Conservation (phyloP, 2,329 filamentous ascomycete genomes). For the Cladosporium sp. region DNA sequence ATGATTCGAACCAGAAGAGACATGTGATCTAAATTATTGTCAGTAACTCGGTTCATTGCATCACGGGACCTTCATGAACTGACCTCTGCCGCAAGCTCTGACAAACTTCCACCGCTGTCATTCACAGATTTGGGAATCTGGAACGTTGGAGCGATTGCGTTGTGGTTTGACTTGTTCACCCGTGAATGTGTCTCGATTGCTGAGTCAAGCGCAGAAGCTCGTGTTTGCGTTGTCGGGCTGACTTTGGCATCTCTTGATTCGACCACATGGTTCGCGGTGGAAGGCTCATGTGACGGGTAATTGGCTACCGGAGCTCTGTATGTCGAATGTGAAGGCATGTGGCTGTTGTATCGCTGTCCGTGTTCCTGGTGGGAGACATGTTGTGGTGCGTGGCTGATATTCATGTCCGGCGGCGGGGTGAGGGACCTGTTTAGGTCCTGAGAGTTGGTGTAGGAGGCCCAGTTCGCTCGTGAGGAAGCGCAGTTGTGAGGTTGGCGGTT, state of each 20-base stretch:
- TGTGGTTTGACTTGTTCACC: slow-evolving; percentile 32
- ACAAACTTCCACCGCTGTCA: slow-evolving; percentile 71
- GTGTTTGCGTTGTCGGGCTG: slow-evolving; percentile 22
- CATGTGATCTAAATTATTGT: slow-evolving; percentile 73
- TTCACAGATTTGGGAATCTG: slow-evolving; percentile 77
- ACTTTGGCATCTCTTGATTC: slow-evolving; percentile 8
- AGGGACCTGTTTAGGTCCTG: slow-evolving; percentile 31
- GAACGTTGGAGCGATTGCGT: slow-evolving; percentile 55
- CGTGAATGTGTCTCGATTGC: slow-evolving; percentile 24
- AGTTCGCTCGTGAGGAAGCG: slow-evolving; percentile 16
- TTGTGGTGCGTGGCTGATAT: slow-evolving; percentile 28
- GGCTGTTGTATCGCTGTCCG: slow-evolving; percentile 31
- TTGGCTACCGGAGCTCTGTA: slow-evolving; percentile 29
- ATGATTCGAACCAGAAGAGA: slow-evolving; percentile 95
- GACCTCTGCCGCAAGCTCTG: slow-evolving; percentile 83
- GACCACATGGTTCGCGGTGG: neutral
- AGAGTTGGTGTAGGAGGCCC: slow-evolving; percentile 24
- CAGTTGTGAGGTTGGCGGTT: slow-evolving; percentile 18
- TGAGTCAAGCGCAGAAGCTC: slow-evolving; percentile 12
- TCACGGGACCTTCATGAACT: slow-evolving; percentile 30
- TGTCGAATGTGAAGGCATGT: slow-evolving; percentile 25
- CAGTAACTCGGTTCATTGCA: slow-evolving; percentile 7
- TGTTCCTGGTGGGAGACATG: slow-evolving; percentile 33
- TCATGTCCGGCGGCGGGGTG: slow-evolving; percentile 43
- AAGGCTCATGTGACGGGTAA: slow-evolving; percentile 26